Conservation (phyloP, 78 protist species). For the Tieghemostelium lacteum region DNA sequence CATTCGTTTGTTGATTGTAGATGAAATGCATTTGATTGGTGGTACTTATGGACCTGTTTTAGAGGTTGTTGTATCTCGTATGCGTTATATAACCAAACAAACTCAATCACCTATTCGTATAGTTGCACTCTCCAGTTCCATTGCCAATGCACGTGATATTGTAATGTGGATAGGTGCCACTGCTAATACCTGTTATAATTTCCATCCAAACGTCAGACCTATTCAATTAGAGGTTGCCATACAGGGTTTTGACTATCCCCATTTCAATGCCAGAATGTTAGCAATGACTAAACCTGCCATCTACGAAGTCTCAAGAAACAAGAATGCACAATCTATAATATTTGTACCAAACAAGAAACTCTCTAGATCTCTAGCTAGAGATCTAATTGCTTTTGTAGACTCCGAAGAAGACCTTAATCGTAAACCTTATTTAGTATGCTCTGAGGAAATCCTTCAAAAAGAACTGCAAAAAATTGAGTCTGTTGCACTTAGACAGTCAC, state of each 20-base stretch:
- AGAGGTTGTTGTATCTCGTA: conserved; percentile 91
- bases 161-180: conserved; percentile 91
- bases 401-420: conserved; percentile 60
- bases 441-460: conserved; percentile 30
- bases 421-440: conserved; percentile 4
- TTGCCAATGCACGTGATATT: conserved; percentile 93
- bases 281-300: conserved; percentile 95
- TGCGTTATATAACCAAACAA: conserved; percentile 93
- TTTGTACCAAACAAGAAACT: conserved; percentile 92
- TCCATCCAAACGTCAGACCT: conserved; percentile 98
- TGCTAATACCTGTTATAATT: conserved; percentile 85
- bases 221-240: conserved; percentile 93
- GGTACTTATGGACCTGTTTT: conserved; percentile 92
- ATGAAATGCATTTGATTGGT: conserved; percentile 96
- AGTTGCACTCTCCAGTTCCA: conserved; percentile 88
- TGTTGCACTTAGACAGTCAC: conserved; percentile 45
- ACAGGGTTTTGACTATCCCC: conserved; percentile 89
- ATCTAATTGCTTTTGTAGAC: conserved; percentile 82
- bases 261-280: conserved; percentile 84
- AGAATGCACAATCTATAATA: conserved; percentile 87
- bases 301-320: conserved; percentile 67
- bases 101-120: conserved; percentile 77
- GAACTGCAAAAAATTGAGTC: conserved; percentile 74
- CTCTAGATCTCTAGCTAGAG: conserved; percentile 80
- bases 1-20: conserved; percentile 91